phyloP scores from a whole-genome alignment of 1,284 basidiomycete species.

The Polyporus tsugae region DNA sequence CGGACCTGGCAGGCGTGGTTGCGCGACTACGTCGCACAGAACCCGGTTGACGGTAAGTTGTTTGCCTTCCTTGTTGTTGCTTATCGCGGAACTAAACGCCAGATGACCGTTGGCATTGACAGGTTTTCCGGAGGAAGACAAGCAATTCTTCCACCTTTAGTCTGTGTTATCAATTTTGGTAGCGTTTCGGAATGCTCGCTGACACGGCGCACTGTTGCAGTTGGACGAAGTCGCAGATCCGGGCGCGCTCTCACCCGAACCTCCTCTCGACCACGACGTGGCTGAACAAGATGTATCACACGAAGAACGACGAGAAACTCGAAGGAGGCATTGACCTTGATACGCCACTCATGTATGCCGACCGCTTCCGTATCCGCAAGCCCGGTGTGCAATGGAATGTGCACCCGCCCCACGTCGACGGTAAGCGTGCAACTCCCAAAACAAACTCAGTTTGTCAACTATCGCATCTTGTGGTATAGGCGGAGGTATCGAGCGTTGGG shows the following conservation, averaged over 20 bases:
- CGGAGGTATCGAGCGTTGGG: conserved; percentile 87
- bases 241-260: conserved; percentile 79
- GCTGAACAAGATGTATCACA: conserved; percentile 72
- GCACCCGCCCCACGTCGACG: conserved; percentile 84
- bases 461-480: conserved; percentile 47
- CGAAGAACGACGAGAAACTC: conserved; percentile 45
- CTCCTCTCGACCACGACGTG: conserved; percentile 66
- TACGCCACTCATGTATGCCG: conserved; percentile 80
- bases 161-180: conserved; percentile 35
- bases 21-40: conserved; percentile 62
- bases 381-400: conserved; percentile 73
- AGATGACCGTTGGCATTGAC: background rate
- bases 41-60: conserved; percentile 60
- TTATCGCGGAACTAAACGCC: background rate
- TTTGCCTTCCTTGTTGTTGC: background rate
- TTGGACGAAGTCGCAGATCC: conserved; percentile 76
- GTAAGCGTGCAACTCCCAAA: conserved; percentile 40
- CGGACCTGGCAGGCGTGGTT: conserved; percentile 63
- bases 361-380: conserved; percentile 84
- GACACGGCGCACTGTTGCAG: conserved; percentile 42
- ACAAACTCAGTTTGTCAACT: background rate
- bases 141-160: conserved; percentile 80
- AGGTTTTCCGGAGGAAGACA: conserved; percentile 66
- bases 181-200: no score
- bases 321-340: conserved; percentile 71